phyloP scores from a whole-genome alignment of 2,329 filamentous ascomycete species.

The Tolypocladium amazonense region DNA sequence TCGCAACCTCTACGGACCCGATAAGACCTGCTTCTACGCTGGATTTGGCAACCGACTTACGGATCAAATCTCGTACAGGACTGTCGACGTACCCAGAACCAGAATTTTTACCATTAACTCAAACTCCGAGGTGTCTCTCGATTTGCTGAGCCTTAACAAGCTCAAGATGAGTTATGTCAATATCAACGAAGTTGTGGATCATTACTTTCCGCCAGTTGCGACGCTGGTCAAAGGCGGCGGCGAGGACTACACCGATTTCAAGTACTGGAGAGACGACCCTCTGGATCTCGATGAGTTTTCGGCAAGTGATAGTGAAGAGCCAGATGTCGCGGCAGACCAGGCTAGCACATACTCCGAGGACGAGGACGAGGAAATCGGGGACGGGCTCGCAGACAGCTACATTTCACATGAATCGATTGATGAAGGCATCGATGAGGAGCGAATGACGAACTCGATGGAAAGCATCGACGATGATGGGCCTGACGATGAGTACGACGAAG shows the following conservation, averaged over 20 bases:
- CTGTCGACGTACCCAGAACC: slow-evolving; percentile 86
- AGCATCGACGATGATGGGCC: slow-evolving; percentile 27
- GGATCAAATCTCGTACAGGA: slow-evolving; percentile 90
- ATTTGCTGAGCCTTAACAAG: slow-evolving; percentile 82
- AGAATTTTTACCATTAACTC: slow-evolving; percentile 98
- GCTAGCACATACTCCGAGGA: slow-evolving; percentile 32
- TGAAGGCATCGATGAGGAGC: slow-evolving; percentile 23
- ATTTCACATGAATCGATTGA: slow-evolving; percentile 40
- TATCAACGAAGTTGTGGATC: slow-evolving; percentile 94
- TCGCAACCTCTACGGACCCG: slow-evolving; percentile 69
- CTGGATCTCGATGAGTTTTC: slow-evolving; percentile 83
- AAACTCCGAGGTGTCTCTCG: slow-evolving; percentile 88
- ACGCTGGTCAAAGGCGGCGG: slow-evolving; percentile 80
- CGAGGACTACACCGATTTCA: slow-evolving; percentile 94
- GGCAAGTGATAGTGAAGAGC: slow-evolving; percentile 59
- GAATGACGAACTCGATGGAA: slow-evolving; percentile 28
- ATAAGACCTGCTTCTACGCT: slow-evolving; percentile 82
- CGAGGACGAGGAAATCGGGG: slow-evolving; percentile 26
- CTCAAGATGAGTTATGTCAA: slow-evolving; percentile 95
- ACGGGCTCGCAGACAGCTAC: slow-evolving; percentile 44
- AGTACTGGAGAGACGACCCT: slow-evolving; percentile 83
- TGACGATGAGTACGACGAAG: slow-evolving; percentile 30
- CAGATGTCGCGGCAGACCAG: slow-evolving; percentile 36
- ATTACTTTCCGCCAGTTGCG: slow-evolving; percentile 91
- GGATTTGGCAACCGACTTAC: slow-evolving; percentile 95